A percentile compares a stretch with the other conserved stretches of the same genome.
Conservation (phyloP, 139 green algal genomes). For the Mesostigma viride region DNA sequence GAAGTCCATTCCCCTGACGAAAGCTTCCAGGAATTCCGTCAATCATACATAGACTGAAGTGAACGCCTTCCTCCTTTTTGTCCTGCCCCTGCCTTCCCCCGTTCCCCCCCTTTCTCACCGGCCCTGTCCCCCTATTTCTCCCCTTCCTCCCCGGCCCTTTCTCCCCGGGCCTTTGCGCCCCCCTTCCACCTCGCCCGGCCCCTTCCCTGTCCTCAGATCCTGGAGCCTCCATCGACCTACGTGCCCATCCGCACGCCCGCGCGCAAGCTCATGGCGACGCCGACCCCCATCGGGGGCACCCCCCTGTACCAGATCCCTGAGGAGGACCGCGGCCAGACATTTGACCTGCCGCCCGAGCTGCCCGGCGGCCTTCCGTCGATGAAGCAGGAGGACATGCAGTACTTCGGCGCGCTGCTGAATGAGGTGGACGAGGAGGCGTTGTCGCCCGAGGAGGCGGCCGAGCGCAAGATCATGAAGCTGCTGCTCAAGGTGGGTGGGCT, state of each 20-base stretch:
- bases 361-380: slow-evolving; percentile 82
- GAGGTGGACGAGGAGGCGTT: slow-evolving; percentile 83
- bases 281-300: slow-evolving; percentile 65
- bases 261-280: slow-evolving; percentile 83
- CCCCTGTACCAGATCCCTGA: slow-evolving; percentile 73
- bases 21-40: too few species aligned
- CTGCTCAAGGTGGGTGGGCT: slow-evolving; percentile 84
- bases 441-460: slow-evolving; percentile 80
- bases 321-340: slow-evolving; percentile 62
- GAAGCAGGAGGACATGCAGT: slow-evolving; percentile 93
- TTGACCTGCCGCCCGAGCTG: slow-evolving; percentile 52
- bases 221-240: slow-evolving; percentile 73
- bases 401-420: slow-evolving; percentile 81
- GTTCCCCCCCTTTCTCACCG: too few species aligned
- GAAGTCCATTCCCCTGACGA: too few species aligned
- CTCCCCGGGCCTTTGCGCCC: too few species aligned
- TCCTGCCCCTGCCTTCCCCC: too few species aligned
- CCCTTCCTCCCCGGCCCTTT: too few species aligned
- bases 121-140: too few species aligned
- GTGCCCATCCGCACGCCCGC: slow-evolving; percentile 83
- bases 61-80: too few species aligned
- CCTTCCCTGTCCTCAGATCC: too few species aligned
- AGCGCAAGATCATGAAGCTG: slow-evolving; percentile 98
- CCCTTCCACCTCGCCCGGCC: too few species aligned
- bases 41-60: too few species aligned